Percentiles rank a stretch among this genome's conserved stretches.
Evolutionary conservation across 208 protist genomes (phyloP).

Genomic region (Acanthamoeba culbertsoni): DNA sequence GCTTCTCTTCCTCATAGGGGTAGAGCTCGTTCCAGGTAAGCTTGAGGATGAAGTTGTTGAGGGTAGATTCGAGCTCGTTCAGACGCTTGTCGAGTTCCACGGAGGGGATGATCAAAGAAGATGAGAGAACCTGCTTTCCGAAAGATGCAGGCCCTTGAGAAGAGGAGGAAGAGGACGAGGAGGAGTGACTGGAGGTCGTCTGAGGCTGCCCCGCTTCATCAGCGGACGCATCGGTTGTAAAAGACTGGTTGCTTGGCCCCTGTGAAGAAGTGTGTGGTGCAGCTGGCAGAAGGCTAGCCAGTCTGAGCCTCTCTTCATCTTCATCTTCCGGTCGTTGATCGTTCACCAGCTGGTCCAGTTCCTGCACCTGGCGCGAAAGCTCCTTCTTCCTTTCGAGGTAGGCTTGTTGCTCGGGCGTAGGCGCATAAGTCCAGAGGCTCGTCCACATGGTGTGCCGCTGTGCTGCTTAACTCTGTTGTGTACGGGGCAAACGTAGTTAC

Average conservation of each 20-base stretch:
- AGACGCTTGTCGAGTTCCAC: neutral
- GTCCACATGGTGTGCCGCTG: neutral
- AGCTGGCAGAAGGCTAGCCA: neutral
- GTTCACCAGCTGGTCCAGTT: neutral
- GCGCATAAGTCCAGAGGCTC: neutral
- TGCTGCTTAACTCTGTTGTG: neutral
- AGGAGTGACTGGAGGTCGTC: neutral
- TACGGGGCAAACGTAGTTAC: neutral
- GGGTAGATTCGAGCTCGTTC: neutral
- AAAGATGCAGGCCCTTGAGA: neutral
- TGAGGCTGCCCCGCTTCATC: too few species aligned
- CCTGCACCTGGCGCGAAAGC: neutral
- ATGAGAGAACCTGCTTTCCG: neutral
- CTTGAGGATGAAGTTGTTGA: slow-evolving; percentile 10
- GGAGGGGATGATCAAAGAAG: neutral
- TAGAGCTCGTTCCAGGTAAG: neutral
- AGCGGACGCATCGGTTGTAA: too few species aligned
- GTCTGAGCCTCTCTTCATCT: neutral
- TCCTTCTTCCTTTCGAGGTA: neutral
- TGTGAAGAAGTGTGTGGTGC: neutral
- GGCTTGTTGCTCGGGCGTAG: neutral
- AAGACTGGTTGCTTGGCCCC: neutral
- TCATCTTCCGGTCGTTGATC: neutral
- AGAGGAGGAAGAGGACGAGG: neutral
- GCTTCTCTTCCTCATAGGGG: slow-evolving; percentile 4